Percentiles rank a stretch among this genome's conserved stretches.
These are phyloP conservation scores for Entophlyctis helioformis DNA, from an alignment of 192 early-diverging fungal species.

Conservation along the genomic window DNA sequence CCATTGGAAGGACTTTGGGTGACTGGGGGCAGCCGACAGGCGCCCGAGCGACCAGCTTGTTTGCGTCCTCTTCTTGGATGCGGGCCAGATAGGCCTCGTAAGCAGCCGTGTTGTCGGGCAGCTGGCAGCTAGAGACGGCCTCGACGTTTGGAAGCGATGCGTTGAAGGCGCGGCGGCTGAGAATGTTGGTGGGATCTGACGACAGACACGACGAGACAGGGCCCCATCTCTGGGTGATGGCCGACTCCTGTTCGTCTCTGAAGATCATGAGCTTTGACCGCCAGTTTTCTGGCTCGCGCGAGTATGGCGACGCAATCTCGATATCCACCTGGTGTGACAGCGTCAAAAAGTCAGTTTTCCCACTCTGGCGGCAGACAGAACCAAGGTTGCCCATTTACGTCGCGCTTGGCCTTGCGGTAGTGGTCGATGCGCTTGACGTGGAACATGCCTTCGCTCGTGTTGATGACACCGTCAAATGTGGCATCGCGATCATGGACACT, in stretches of 20 bases:
- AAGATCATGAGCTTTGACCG: constrained; percentile 17
- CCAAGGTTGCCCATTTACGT: constrained; percentile 2
- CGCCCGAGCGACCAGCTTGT: constrained; percentile 6
- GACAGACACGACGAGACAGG: too few species aligned
- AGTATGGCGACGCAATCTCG: constrained; percentile 12
- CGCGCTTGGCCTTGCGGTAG: constrained; percentile 13
- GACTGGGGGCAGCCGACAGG: constrained; percentile 12
- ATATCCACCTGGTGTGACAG: constrained; percentile 16
- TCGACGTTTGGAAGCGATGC: too few species aligned
- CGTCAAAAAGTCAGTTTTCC: too few species aligned
- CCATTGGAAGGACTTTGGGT: constrained; percentile 28
- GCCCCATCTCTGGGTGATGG: too few species aligned
- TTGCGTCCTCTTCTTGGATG: too few species aligned
- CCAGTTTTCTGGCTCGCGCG: constrained; percentile 6
- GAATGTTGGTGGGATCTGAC: too few species aligned
- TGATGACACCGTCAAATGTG: constrained; percentile 16
- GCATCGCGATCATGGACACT: background rate
- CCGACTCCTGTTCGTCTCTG: constrained; percentile 6
- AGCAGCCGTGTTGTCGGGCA: too few species aligned
- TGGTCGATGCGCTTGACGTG: constrained; percentile 18
- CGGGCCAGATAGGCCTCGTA: too few species aligned
- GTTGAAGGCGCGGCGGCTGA: too few species aligned
- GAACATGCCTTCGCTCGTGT: constrained; percentile 10
- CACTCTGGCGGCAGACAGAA: too few species aligned
- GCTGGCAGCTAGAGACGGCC: too few species aligned